A percentile compares a stretch with the other conserved stretches of the same genome.
Evolutionary conservation across 1,139 yeast species (phyloP).

Genomic region (Geotrichum candidum): DNA sequence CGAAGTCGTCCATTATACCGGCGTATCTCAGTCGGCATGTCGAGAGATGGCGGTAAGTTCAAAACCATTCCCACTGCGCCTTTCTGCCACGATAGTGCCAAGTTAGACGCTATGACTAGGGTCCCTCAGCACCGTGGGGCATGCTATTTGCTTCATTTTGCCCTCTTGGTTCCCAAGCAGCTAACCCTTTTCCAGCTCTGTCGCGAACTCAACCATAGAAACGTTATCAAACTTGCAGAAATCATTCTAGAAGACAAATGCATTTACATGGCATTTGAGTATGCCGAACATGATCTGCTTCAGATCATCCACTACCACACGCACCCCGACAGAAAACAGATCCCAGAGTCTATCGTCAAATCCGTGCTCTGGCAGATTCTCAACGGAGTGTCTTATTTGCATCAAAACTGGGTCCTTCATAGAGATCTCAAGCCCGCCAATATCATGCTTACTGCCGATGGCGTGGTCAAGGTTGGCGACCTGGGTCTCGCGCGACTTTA

Average conservation of each 20-base stretch:
- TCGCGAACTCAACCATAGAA: slow-evolving; percentile 74
- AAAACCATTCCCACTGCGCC: neutral
- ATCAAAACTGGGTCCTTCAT: slow-evolving; percentile 93
- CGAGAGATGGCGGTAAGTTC: slow-evolving; percentile 70
- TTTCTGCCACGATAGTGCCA: neutral
- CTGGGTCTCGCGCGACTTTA: slow-evolving; percentile 89
- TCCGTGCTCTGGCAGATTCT: slow-evolving; percentile 87
- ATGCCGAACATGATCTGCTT: slow-evolving; percentile 82
- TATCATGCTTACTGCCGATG: slow-evolving; percentile 87
- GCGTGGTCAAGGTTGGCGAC: slow-evolving; percentile 92
- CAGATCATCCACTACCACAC: slow-evolving; percentile 93
- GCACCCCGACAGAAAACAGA: slow-evolving; percentile 75
- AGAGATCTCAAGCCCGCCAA: slow-evolving; percentile 96
- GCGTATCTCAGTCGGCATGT: slow-evolving; percentile 93
- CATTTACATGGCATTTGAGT: slow-evolving; percentile 91
- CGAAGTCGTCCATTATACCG: slow-evolving; percentile 83
- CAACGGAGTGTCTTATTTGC: slow-evolving; percentile 85
- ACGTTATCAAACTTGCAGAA: slow-evolving; percentile 73
- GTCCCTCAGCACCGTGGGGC: neutral
- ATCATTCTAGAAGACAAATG: slow-evolving; percentile 85
- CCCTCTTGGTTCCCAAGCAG: neutral
- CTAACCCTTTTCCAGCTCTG: slow-evolving; percentile 43
- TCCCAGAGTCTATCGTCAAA: slow-evolving; percentile 71
- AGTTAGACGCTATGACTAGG: neutral
- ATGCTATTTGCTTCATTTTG: neutral